Conservation (phyloP, 2,329 filamentous ascomycete species). For the Trichophyton equinum region DNA sequence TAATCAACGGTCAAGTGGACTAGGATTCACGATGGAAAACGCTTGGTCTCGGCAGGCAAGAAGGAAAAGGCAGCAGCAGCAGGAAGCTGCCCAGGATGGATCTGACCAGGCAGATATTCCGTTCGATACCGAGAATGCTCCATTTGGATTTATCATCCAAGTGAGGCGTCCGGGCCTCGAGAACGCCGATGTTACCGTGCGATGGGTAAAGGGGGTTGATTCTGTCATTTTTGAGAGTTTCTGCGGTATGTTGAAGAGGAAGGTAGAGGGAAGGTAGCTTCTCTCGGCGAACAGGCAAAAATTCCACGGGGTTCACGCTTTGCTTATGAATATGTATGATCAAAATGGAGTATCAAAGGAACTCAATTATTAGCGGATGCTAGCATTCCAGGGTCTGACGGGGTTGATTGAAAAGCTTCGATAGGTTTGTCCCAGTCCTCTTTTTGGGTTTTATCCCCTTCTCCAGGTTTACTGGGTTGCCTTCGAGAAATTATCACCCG, state of each 20-base stretch:
- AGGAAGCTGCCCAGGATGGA: slow-evolving; percentile 12
- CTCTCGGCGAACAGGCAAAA: background rate
- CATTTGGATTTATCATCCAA: slow-evolving; percentile 41
- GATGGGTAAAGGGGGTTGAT: slow-evolving; percentile 68
- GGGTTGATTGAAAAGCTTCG: background rate
- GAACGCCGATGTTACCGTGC: slow-evolving; percentile 40
- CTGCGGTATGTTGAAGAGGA: slow-evolving; percentile 60
- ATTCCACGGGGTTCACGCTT: background rate
- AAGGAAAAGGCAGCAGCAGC: slow-evolving; percentile 36
- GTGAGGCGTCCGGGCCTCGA: slow-evolving; percentile 7
- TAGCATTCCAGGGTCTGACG: background rate
- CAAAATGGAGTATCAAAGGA: background rate
- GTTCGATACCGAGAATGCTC: slow-evolving; percentile 27
- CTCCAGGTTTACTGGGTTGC: background rate
- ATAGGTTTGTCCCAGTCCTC: background rate
- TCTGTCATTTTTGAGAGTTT: slow-evolving; percentile 73
- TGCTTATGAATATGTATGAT: background rate
- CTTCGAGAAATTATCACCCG: background rate
- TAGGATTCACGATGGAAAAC: slow-evolving; percentile 51
- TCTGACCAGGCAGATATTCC: slow-evolving; percentile 19
- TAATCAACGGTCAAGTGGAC: slow-evolving; percentile 39
- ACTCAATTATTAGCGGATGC: background rate
- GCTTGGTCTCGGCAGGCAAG: slow-evolving; percentile 70
- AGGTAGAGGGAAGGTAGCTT: slow-evolving; percentile 20
- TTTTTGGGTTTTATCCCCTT: background rate